Base-by-base conservation (phyloP, 2,329 filamentous ascomycete species). In the Coniosporium tulheliwenetii region DNA sequence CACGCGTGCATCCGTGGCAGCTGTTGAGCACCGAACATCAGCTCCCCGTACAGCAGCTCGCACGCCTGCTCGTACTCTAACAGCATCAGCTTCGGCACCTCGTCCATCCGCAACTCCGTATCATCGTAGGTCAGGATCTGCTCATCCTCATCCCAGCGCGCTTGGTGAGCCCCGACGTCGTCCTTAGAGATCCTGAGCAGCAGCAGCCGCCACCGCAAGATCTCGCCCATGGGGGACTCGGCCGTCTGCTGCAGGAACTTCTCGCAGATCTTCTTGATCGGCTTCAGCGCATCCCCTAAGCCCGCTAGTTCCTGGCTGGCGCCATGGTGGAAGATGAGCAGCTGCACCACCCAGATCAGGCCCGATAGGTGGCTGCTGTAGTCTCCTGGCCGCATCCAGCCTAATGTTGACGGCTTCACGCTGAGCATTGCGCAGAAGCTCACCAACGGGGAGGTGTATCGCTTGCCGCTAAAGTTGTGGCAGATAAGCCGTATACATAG, bases 271-370 rank as follows among this genome's bases (percentile, higher is more conserved):
- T 12, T 8, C 30, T 32, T 32, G 30, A 32, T 32, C 30, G 30
- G 12, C 30, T 32, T 32, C 30, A 32, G 30, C 30, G 30, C 29
- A n/a, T 44, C 33, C 41, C 42, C 16, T 36, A 19, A 19, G 12
- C 10, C 10, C n/a, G 35, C 13, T 12, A 32, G 30, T 12, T 32
- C 30, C 30, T 12, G 30, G 8, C 30, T 12, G 30, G 30, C 30
- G 30, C 30, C 12, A 32, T 32, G 30, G 12, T 32, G 30, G 30
- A 32, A 32, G 30, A 32, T 32, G 30, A 32, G 30, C 30, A 32
- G 30, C 12, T 32, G 30, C 30, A 32, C 30, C 30, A 32, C 12
- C 30, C 30, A 32, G 30, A 32, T 32, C 30, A 32, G 30, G 8
- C 12, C n/a, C n/a, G n/a, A n/a, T n/a, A n/a, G n/a, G n/a, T n/a